phyloP scores from a whole-genome alignment of 768 basidiomycete genomes.

The Vishniacozyma victoriae region DNA sequence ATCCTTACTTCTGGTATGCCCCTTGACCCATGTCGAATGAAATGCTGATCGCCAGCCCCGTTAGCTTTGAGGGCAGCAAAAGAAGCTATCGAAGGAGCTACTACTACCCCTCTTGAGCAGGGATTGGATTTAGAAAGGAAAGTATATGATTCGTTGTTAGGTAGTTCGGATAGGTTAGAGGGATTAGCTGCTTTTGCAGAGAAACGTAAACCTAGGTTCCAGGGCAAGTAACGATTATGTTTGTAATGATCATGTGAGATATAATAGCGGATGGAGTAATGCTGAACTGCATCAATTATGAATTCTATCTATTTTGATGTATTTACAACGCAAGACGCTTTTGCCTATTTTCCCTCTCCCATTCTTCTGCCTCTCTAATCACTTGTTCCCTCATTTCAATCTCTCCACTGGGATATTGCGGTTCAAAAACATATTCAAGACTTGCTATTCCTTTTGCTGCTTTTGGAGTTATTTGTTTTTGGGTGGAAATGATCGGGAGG shows the following conservation, averaged over 20 bases:
- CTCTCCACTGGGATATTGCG: slow-evolving; percentile 2
- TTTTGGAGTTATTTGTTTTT: background rate
- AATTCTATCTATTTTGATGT: background rate
- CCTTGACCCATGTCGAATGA: background rate
- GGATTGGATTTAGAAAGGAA: slow-evolving; percentile 88
- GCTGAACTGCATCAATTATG: background rate
- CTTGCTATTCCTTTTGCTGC: slow-evolving; percentile 25
- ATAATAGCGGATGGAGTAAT: background rate
- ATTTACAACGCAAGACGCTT: background rate
- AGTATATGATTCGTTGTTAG: slow-evolving; percentile 72
- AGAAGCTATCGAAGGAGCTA: slow-evolving; percentile 70
- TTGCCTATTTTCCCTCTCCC: slow-evolving; percentile 17
- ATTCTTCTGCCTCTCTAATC: slow-evolving; percentile 30
- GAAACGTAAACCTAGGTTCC: slow-evolving; percentile 72
- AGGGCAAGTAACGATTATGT: slow-evolving; percentile 57
- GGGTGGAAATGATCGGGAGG: slow-evolving; percentile 13
- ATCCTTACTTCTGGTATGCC: slow-evolving; percentile 28
- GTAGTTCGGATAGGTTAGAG: slow-evolving; percentile 69
- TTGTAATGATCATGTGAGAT: background rate
- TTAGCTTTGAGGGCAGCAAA: slow-evolving; percentile 83
- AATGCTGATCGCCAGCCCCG: slow-evolving; percentile 58
- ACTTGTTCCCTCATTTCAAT: slow-evolving; percentile 1
- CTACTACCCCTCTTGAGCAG: slow-evolving; percentile 70
- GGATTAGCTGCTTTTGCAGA: slow-evolving; percentile 80
- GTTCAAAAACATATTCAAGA: slow-evolving; percentile 41